Percentiles rank a stretch among this genome's conserved stretches.
Conservation (phyloP, 1,284 basidiomycete genomes). For the Ustilago shanxiensis region DNA sequence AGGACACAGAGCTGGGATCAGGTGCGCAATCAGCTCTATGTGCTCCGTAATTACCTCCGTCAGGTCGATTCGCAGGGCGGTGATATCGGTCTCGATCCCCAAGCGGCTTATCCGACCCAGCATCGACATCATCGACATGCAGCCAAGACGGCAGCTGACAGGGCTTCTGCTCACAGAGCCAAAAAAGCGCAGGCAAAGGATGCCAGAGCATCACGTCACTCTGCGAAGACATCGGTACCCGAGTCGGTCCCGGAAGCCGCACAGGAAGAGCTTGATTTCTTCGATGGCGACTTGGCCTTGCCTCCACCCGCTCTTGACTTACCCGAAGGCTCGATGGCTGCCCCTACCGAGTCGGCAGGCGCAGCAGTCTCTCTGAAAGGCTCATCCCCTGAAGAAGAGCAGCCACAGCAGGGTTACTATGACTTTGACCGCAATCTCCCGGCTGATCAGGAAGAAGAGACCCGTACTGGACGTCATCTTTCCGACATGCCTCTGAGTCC, state of each 20-base stretch:
- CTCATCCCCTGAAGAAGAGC: conserved; percentile 11
- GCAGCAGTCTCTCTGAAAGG: background rate
- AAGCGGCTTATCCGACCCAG: conserved; percentile 25
- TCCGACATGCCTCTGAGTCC: conserved; percentile 67
- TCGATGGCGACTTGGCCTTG: conserved; percentile 61
- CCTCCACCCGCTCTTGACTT: conserved; percentile 64
- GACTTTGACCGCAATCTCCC: conserved; percentile 32
- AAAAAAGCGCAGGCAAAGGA: conserved; percentile 18
- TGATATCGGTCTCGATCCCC: conserved; percentile 55
- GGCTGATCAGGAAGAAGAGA: conserved; percentile 56
- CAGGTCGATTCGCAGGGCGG: conserved; percentile 63
- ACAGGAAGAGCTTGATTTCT: conserved; percentile 38
- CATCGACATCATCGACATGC: conserved; percentile 32
- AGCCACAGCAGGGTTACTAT: conserved; percentile 5
- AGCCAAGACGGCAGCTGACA: conserved; percentile 21
- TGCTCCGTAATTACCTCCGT: conserved; percentile 57
- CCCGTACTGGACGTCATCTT: conserved; percentile 60
- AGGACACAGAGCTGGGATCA: conserved; percentile 48
- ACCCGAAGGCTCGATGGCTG: conserved; percentile 10
- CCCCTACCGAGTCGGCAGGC: background rate
- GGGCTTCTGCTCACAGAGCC: conserved; percentile 12
- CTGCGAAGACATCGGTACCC: conserved; percentile 15
- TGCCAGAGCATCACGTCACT: background rate
- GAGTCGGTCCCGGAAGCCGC: conserved; percentile 19
- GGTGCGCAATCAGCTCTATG: conserved; percentile 58